Evolutionary conservation across 257 asterid species (phyloP).

Genomic region (Galeopsis tetrahit): DNA sequence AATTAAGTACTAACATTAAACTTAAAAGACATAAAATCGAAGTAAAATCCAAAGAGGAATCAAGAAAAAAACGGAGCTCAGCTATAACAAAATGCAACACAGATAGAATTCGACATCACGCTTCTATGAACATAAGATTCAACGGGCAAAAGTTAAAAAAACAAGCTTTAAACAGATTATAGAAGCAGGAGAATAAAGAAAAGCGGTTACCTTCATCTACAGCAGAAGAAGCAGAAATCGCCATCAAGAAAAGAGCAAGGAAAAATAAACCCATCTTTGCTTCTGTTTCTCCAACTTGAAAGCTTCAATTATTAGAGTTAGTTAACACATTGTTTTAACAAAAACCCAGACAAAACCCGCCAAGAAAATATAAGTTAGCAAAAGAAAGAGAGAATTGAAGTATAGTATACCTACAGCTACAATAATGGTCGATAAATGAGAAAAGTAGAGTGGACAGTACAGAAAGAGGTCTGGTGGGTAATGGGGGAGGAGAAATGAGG

Average conservation of each 20-base stretch:
- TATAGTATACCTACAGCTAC: conserved; percentile 1
- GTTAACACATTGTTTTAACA: conserved; percentile 18
- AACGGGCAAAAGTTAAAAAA: conserved; percentile 2
- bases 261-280: conserved; percentile 43
- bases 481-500: neutral
- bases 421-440: conserved; percentile 1
- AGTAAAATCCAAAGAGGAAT: conserved; percentile 1
- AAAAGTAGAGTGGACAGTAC: conserved; percentile 1
- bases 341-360: conserved; percentile 21
- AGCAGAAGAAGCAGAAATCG: conserved; percentile 52
- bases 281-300: conserved; percentile 36
- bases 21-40: neutral
- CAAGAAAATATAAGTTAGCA: conserved; percentile 16
- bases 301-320: conserved; percentile 23
- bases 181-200: conserved; percentile 20
- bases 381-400: conserved; percentile 9
- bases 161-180: neutral
- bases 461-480: conserved; percentile 20
- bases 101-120: neutral
- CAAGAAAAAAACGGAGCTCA: neutral
- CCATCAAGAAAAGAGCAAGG: conserved; percentile 42
- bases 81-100: neutral
- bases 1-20: neutral
- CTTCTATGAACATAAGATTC: neutral
- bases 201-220: conserved; percentile 67